Percentiles rank a stretch among this genome's conserved stretches.
These are phyloP conservation scores for Carallia pectinifolia DNA, from an alignment of 345 rosid genomes.

Conservation along the genomic window DNA sequence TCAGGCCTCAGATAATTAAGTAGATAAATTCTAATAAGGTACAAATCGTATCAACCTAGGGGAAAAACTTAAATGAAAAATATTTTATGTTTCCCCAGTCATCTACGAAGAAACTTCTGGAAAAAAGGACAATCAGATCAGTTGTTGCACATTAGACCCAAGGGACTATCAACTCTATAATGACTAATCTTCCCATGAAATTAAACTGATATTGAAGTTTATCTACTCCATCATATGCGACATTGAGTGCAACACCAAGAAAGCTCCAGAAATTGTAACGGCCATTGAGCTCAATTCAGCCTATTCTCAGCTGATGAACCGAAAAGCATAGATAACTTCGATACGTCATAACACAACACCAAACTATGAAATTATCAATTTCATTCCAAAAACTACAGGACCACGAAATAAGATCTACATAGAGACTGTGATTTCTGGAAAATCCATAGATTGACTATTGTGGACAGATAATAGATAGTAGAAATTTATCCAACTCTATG, in stretches of 20 bases:
- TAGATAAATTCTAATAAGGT: not conserved
- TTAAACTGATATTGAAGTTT: constrained; percentile 2
- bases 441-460: constrained; percentile 4
- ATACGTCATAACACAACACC: not conserved
- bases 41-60: not conserved
- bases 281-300: not conserved
- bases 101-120: not conserved
- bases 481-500: constrained; percentile 21
- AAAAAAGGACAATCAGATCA: not conserved
- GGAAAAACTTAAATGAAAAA: not conserved
- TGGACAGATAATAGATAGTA: constrained; percentile 5
- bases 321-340: constrained; percentile 15
- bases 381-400: not conserved
- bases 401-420: not conserved
- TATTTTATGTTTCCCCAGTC: not conserved
- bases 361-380: constrained; percentile 16
- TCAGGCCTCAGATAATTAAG: not conserved
- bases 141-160: not conserved
- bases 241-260: not conserved
- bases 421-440: not conserved
- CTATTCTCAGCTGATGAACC: constrained; percentile 11
- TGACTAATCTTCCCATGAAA: not conserved
- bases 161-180: not conserved
- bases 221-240: not conserved
- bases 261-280: not conserved